Evolutionary conservation across 371 early-diverging fungal genomes (phyloP).

Genomic region (Rhizopus microsporus): DNA sequence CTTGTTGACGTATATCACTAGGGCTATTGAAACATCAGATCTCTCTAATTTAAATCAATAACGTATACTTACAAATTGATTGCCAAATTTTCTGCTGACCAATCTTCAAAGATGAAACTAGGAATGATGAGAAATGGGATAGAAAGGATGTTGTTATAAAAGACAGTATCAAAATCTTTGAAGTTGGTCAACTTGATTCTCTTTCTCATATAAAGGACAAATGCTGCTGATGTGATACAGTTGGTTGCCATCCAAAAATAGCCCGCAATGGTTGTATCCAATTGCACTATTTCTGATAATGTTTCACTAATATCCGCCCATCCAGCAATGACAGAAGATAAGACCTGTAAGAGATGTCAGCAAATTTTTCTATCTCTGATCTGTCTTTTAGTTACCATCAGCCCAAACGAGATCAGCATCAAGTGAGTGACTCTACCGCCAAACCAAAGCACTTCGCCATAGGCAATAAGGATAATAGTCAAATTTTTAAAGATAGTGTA

Average conservation of each 20-base stretch:
- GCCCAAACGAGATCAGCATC: slow-evolving; percentile 82
- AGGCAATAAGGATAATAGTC: slow-evolving; percentile 96
- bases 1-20: slow-evolving; percentile 46
- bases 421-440: slow-evolving; percentile 74
- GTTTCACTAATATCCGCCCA: slow-evolving; percentile 71
- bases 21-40: slow-evolving; percentile 30
- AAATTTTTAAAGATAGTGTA: slow-evolving; percentile 99
- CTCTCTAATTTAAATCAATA: background rate
- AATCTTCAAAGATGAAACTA: slow-evolving; percentile 83
- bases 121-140: slow-evolving; percentile 83
- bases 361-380: background rate
- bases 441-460: slow-evolving; percentile 89
- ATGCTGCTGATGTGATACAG: slow-evolving; percentile 91
- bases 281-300: slow-evolving; percentile 31
- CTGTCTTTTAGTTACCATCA: slow-evolving; percentile 70
- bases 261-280: slow-evolving; percentile 57
- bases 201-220: slow-evolving; percentile 90
- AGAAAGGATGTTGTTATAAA: slow-evolving; percentile 92
- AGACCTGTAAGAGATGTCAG: slow-evolving; percentile 43
- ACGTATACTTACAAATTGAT: slow-evolving; percentile 56
- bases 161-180: slow-evolving; percentile 97
- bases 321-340: slow-evolving; percentile 91
- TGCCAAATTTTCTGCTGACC: slow-evolving; percentile 54
- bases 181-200: slow-evolving; percentile 84
- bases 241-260: slow-evolving; percentile 91